phyloP scores from a whole-genome alignment of 164 flowering plant genomes.

The Liquidambar formosana region DNA sequence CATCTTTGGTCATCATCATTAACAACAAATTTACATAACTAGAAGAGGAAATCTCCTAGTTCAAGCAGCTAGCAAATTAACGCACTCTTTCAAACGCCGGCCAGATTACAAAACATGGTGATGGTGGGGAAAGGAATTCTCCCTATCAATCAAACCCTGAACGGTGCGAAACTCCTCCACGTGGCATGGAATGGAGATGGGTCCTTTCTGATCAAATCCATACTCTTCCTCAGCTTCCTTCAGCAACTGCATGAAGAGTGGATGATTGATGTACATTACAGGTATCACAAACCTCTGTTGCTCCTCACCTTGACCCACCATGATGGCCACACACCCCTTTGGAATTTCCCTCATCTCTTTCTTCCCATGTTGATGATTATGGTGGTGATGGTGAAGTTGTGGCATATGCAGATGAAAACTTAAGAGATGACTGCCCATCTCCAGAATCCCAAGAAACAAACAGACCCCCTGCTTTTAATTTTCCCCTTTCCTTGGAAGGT shows the following conservation, averaged over 20 bases:
- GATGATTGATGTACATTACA: conserved; percentile 59
- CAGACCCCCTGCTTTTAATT: neutral
- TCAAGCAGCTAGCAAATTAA: too few species aligned
- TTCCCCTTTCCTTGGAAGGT: neutral
- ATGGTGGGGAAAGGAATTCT: conserved; percentile 21
- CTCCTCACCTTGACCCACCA: conserved; percentile 53
- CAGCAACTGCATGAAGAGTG: conserved; percentile 47
- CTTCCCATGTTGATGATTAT: conserved; percentile 8
- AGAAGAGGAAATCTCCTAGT: too few species aligned
- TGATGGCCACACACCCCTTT: conserved; percentile 48
- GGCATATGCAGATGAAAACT: conserved; percentile 34
- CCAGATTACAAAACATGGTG: conserved; percentile 41
- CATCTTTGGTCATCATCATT: too few species aligned
- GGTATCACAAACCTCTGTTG: conserved; percentile 63
- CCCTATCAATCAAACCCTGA: conserved; percentile 46
- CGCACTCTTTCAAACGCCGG: conserved; percentile 11
- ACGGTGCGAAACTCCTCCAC: conserved; percentile 52
- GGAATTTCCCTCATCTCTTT: conserved; percentile 33
- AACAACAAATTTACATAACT: too few species aligned
- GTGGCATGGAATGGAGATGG: conserved; percentile 60
- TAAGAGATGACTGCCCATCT: conserved; percentile 29
- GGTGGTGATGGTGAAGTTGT: conserved; percentile 29
- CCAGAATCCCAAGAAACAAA: neutral
- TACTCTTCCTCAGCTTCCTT: conserved; percentile 66
- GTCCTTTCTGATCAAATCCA: conserved; percentile 56